Evolutionary conservation across 352 stramenopile species (phyloP).

Genomic region (Globisporangium apiculatum): DNA sequence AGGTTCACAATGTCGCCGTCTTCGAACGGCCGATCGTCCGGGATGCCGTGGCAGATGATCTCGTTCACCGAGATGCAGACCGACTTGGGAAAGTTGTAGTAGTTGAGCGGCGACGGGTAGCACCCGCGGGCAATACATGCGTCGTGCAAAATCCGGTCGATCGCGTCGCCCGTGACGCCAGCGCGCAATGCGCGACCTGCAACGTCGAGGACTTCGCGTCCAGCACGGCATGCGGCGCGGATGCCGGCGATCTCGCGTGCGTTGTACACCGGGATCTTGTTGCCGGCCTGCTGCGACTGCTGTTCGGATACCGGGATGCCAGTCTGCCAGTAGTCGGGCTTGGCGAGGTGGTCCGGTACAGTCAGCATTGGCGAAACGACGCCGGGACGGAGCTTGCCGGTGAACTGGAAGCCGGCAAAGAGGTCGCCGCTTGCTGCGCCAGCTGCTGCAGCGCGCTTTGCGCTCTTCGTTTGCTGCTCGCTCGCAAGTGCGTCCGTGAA

Average conservation of each 20-base stretch:
- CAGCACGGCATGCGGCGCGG: conserved; percentile 77
- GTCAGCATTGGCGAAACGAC: conserved; percentile 68
- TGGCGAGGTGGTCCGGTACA: conserved; percentile 71
- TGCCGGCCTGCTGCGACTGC: conserved; percentile 48
- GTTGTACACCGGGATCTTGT: conserved; percentile 92
- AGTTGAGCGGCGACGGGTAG: conserved; percentile 98
- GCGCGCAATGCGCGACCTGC: conserved; percentile 79
- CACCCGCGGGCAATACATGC: conserved; percentile 87
- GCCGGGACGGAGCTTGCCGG: conserved; percentile 76
- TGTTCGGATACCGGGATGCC: conserved; percentile 66
- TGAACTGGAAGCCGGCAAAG: conserved; percentile 80
- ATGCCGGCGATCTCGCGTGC: conserved; percentile 93
- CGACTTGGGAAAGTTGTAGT: conserved; percentile 97
- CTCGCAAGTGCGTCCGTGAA: conserved; percentile 79
- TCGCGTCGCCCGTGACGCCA: conserved; percentile 95
- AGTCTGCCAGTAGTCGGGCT: conserved; percentile 90
- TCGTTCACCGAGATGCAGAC: conserved; percentile 90
- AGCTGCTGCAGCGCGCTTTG: conserved; percentile 21
- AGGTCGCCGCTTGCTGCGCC: conserved; percentile 4
- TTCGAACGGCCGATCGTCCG: conserved; percentile 92
- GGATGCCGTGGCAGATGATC: conserved; percentile 97
- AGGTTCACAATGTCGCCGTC: conserved; percentile 99
- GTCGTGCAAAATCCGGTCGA: conserved; percentile 95
- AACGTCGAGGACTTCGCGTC: conserved; percentile 95
- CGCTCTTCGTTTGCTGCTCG: conserved; percentile 21